Evolutionary conservation across 73 alveolate species (phyloP).

Genomic region (Blepharisma japonicum): DNA sequence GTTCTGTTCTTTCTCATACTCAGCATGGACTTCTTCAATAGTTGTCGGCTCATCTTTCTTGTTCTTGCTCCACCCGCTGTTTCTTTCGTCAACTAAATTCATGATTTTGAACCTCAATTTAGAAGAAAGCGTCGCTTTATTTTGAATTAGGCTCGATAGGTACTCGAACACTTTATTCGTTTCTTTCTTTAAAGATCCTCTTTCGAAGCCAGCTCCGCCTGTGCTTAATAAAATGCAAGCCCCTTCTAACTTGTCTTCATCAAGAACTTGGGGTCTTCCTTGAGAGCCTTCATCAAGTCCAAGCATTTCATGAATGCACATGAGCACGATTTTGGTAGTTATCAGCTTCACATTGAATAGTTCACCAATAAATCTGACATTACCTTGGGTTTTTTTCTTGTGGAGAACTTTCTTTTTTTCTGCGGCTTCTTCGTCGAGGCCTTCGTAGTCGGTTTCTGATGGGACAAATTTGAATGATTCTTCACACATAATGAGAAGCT

Average conservation of each 20-base stretch:
- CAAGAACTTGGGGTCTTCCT: not conserved
- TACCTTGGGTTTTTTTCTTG: constrained; percentile 20
- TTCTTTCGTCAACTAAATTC: constrained; percentile 12
- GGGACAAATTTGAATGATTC: not conserved
- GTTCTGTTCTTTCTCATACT: not conserved
- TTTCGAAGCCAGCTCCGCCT: constrained; percentile 15
- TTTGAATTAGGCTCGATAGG: not conserved
- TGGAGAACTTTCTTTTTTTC: not conserved
- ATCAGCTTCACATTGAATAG: constrained; percentile 5
- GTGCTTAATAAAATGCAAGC: constrained; percentile 19
- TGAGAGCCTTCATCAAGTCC: too few species aligned
- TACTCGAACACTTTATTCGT: not conserved
- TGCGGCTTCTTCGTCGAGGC: not conserved
- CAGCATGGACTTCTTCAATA: constrained; percentile 11
- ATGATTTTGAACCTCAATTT: constrained; percentile 10
- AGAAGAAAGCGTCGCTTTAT: not conserved
- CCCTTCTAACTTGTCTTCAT: constrained; percentile 20
- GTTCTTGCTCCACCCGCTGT: constrained; percentile 13
- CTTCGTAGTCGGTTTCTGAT: not conserved
- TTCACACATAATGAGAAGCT: constrained; percentile 1
- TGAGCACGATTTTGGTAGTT: not conserved
- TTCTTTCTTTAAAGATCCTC: not conserved
- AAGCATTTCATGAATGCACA: not conserved
- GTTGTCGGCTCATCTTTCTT: constrained; percentile 1
- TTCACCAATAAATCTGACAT: constrained; percentile 22